These are phyloP conservation scores for Eutrema yunnanense DNA, from an alignment of 345 rosid genomes.

Conservation along the genomic window DNA sequence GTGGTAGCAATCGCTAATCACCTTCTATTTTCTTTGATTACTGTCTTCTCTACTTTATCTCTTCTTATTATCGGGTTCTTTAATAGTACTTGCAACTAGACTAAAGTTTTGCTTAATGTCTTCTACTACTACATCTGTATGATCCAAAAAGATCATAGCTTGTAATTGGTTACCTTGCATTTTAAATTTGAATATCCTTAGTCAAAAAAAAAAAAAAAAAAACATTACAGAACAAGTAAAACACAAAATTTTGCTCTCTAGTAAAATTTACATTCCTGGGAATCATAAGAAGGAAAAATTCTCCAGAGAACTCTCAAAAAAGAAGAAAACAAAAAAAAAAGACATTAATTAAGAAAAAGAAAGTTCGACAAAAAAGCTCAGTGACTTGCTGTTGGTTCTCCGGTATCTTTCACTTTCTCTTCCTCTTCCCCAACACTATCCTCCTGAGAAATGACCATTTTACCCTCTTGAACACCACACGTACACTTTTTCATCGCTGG, in stretches of 20 bases:
- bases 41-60: no score
- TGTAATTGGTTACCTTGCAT: no score
- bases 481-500: constrained; percentile 41
- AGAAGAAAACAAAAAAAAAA: background rate
- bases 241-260: constrained; percentile 22
- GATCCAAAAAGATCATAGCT: no score
- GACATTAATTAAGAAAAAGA: background rate
- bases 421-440: constrained; percentile 9
- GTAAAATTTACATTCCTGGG: constrained; percentile 42
- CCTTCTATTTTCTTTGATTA: no score
- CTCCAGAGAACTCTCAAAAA: constrained; percentile 8
- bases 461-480: constrained; percentile 31
- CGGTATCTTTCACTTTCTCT: constrained; percentile 38
- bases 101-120: no score
- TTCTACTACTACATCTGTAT: no score
- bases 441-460: constrained; percentile 6
- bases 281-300: background rate
- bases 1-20: no score
- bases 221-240: constrained; percentile 1
- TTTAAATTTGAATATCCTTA: no score
- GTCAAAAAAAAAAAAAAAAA: no score
- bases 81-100: no score
- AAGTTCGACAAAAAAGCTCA: background rate
- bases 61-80: no score
- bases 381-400: constrained; percentile 27